Base-by-base conservation (phyloP, 257 asterid species). In the Salvia splendens region DNA sequence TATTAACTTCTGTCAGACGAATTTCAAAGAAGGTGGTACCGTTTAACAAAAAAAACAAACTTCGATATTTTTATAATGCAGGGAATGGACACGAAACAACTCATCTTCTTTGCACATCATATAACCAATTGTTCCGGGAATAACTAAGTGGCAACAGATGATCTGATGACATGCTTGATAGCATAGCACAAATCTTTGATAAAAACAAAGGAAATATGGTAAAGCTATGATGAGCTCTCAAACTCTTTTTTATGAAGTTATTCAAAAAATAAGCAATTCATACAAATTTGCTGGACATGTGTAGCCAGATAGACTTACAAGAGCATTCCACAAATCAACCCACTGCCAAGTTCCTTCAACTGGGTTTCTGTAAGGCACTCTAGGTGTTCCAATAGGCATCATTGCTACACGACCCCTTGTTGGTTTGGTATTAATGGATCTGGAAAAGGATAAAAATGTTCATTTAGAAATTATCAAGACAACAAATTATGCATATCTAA, bases 271-370 rank as follows among this genome's bases (percentile, higher is more conserved):
- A 12, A 64, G 28, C 1, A 7, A 41, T 14, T 41, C 46, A 33
- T 65, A 17, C 35, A 41, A 60, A 20, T 42, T 68, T 65, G 46
- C n/a, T 9, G 70, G 43, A 58, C 43, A 8, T 47, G 53, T 65
- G 64, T 11, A 76, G 68, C 20, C 12, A 43, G 61, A 71, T 61
- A 48, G 24, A 87, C 97, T 84, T 83, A 94, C 99, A 69, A 94
- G 97, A 79, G 96, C 97, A 82, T 91, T 85, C 95, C 95, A 88
- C 75, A 91, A 73, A 80, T 94, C 99, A 61, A 94, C 85, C 96
- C 95, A 87, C 72, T 88, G 95, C 96, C 97, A 85, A 14, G 91
- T 79, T 65, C 95, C 91, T 70, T 88, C 95, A 42, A 70, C 49
- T 20, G 81, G 78, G 76, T 86, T 88, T 79, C 95, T 82, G 67